Evolutionary conservation across 2,329 filamentous ascomycete species (phyloP), one percentile per base, ranked within the genome.

Genomic region (Aspergillus amoenus): DNA sequence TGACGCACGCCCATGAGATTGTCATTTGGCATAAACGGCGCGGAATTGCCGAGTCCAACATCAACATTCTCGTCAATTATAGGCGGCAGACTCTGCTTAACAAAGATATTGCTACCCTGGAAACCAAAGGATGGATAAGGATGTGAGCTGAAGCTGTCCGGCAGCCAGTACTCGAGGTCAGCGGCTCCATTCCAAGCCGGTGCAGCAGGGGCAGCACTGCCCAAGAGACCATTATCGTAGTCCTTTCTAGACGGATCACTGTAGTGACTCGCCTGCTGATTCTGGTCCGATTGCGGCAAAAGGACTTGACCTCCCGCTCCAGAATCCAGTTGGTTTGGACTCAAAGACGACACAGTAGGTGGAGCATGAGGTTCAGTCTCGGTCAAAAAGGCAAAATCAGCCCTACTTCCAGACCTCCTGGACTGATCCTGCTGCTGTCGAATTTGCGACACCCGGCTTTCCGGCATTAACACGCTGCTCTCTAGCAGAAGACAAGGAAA

Each of bases 361-460:
- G 27, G 27, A 30, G 9, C 27, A 30, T 30, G 27, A 1, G 27
- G 8, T 30, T 30, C 27, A 30, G 27, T 30, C 27, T 30, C 27
- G 2, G 27, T 30, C 27, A 30, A 30, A 30, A 30, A 30, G 9
- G 27, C 3, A 9, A 30, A 30, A 11, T 32, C 37, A n/a, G 24
- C n/a, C 27, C 42, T 30, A 37, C 40, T 43, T 13, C 3, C 21
- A 39, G 32, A n/a, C 57, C 52, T 27, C 60, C 45, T 34, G 63
- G 43, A 56, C 66, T 49, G 46, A 57, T 70, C 21, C 56, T 75
- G 71, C 56, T 74, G 71, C 45, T 71, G 68, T 52, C 71, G 67
- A 51, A 75, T 75, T 64, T 75, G 71, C 17, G 68, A 66, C 32
- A 76, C 68, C 32, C 75, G 73, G 57, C 74, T 76, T 51, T 4